Evolutionary conservation across 2,329 filamentous ascomycete species (phyloP).

Genomic region (Sporothrix luriei): DNA sequence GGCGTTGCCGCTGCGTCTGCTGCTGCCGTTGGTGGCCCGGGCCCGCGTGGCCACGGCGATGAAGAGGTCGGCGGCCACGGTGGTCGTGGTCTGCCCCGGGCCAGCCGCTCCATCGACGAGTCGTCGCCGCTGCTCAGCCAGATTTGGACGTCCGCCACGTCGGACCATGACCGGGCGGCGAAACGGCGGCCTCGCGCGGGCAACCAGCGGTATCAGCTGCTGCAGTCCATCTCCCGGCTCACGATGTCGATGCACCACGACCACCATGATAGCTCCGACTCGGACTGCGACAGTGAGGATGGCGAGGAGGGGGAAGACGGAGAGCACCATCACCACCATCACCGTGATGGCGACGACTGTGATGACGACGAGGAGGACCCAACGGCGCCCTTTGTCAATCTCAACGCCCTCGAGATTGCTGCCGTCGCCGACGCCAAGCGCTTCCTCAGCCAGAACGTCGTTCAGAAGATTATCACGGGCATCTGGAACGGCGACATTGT

Average conservation of each 20-base stretch:
- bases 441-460: constrained; percentile 76
- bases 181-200: constrained; percentile 43
- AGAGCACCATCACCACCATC: constrained; percentile 44
- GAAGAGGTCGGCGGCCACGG: constrained; percentile 21
- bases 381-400: constrained; percentile 70
- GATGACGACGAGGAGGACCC: constrained; percentile 61
- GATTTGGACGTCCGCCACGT: constrained; percentile 29
- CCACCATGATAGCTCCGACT: constrained; percentile 44
- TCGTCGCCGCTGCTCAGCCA: constrained; percentile 32
- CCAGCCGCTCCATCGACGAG: constrained; percentile 29
- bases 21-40: not conserved
- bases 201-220: constrained; percentile 53
- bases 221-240: constrained; percentile 59
- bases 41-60: constrained; percentile 4
- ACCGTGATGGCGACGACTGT: constrained; percentile 46
- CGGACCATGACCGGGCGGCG: not conserved
- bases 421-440: constrained; percentile 80
- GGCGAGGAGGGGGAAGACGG: constrained; percentile 53
- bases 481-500: constrained; percentile 87
- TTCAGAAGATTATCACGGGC: constrained; percentile 80
- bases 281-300: constrained; percentile 46
- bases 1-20: constrained; percentile 31
- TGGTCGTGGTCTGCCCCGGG: not conserved
- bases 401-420: constrained; percentile 87
- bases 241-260: constrained; percentile 51